Evolutionary conservation across 2,329 filamentous ascomycete genomes (phyloP).

Genomic region (Aurifilum marmelostoma): DNA sequence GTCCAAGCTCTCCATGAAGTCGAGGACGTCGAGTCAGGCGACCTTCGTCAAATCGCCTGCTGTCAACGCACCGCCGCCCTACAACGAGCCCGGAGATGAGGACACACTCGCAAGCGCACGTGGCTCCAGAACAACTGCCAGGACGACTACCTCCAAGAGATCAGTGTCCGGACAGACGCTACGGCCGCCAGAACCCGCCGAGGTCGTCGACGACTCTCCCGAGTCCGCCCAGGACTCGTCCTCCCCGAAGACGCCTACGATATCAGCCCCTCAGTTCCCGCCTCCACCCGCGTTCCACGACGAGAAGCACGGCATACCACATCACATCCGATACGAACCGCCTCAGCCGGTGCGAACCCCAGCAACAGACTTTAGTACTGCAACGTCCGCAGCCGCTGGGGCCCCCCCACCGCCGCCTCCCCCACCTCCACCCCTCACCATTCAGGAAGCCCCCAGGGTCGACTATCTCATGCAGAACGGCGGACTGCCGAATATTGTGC

Average conservation of each 20-base stretch:
- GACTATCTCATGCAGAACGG: slow-evolving; percentile 93
- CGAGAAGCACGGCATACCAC: slow-evolving; percentile 42
- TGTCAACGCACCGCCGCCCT: slow-evolving; percentile 23
- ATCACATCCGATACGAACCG: slow-evolving; percentile 41
- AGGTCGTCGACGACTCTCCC: slow-evolving; percentile 54
- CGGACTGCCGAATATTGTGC: slow-evolving; percentile 71
- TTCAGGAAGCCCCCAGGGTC: slow-evolving; percentile 76
- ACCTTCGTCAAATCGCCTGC: slow-evolving; percentile 50
- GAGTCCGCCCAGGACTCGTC: slow-evolving; percentile 53
- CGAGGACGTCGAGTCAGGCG: slow-evolving; percentile 61
- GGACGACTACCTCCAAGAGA: slow-evolving; percentile 36
- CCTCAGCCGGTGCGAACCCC: slow-evolving; percentile 45
- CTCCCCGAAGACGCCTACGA: slow-evolving; percentile 65
- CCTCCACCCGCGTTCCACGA: slow-evolving; percentile 46
- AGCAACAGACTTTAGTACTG: slow-evolving; percentile 45
- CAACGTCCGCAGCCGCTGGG: slow-evolving; percentile 43
- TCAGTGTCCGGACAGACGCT: slow-evolving; percentile 39
- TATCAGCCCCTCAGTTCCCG: slow-evolving; percentile 53
- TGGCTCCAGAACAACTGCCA: slow-evolving; percentile 13
- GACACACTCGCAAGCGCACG: slow-evolving; percentile 29
- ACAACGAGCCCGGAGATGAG: slow-evolving; percentile 29
- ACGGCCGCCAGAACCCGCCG: slow-evolving; percentile 41
- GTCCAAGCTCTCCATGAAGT: slow-evolving; percentile 58
- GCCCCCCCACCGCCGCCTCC: slow-evolving; percentile 64
- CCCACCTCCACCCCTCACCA: slow-evolving; percentile 73